Base-by-base conservation (phyloP, 2,329 filamentous ascomycete genomes). In the Xylariaceae sp. region DNA sequence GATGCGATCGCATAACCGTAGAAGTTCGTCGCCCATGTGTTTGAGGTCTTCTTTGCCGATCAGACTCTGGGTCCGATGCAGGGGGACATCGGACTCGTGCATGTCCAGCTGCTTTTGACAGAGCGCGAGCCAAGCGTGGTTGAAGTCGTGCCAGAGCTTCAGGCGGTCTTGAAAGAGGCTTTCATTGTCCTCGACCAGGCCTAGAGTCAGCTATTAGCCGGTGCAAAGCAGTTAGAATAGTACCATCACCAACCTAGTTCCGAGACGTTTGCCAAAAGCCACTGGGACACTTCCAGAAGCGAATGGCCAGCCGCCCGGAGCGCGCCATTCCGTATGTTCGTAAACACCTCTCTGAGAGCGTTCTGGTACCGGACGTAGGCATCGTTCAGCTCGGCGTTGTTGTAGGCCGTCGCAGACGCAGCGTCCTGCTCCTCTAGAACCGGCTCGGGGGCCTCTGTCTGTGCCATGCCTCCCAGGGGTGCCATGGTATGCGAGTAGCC, bases 121-220 rank as follows among this genome's bases (percentile, higher is more conserved):
- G 6, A 94, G 76, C 4, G 86, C 81, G 36, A 96, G 80, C 92
- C 92, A 97, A 55, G 89, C 91, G 54, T 89, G 81, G 71, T 99
- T 97, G 74, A 97, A 96, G 62, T 96, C 88, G 64, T 88, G 85
- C 94, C 94, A 99, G 6, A 97, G 75, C 66, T 86, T 86, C 61
- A 96, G 80, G 51, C 91, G 85, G 63, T 94, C 86, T 52, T 79
- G 74, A 66, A 94, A 85, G 52, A 89, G 80, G 49, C 79, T 78
- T 67, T 88, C 83, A 69, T 96, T 87, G 74, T 97, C 92, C 65
- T 86, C 84, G 61, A 88, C 86, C 64, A 97, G 83, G 54, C 90
- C 91, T 96, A 72, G 59, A 67, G 58, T 55, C 56, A 57, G 54
- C 56, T 56, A 61, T 63, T 58, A 61, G 54, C 61, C 47, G 58